Evolutionary conservation across 768 basidiomycete species (phyloP).

Genomic region (Boletus reticuloceps): DNA sequence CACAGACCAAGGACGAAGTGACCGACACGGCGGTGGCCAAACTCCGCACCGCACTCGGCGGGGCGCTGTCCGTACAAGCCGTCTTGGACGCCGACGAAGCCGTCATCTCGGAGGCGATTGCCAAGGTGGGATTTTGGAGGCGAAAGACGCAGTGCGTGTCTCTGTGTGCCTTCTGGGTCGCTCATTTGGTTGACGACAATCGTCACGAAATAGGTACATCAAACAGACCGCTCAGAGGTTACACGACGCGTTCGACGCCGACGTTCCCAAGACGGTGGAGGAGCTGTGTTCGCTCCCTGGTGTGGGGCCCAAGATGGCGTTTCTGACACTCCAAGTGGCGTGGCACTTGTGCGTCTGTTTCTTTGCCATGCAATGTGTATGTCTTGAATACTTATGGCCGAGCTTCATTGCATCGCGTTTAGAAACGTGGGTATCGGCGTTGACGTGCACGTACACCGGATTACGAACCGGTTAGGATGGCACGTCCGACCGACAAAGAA

Average conservation of each 20-base stretch:
- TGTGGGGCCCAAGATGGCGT: conserved; percentile 97
- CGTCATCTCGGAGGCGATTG: conserved; percentile 72
- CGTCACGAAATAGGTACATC: conserved; percentile 52
- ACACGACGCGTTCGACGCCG: conserved; percentile 69
- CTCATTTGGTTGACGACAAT: no score
- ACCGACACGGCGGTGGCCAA: conserved; percentile 77
- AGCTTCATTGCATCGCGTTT: not conserved
- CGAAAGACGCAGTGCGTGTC: conserved; percentile 67
- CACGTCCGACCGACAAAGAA: conserved; percentile 80
- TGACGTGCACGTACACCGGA: conserved; percentile 94
- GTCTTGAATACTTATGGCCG: no score
- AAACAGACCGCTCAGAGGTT: conserved; percentile 70
- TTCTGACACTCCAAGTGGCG: conserved; percentile 76
- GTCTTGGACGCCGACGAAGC: conserved; percentile 61
- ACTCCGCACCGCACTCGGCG: conserved; percentile 71
- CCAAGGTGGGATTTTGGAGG: conserved; percentile 92
- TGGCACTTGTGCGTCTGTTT: conserved; percentile 66
- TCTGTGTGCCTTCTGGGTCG: not conserved
- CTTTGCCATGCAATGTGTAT: no score
- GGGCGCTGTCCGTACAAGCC: conserved; percentile 72
- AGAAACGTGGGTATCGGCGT: conserved; percentile 93
- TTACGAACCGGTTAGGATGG: conserved; percentile 93
- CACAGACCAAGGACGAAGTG: conserved; percentile 93
- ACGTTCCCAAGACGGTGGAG: conserved; percentile 87
- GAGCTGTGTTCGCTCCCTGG: conserved; percentile 86